Evolutionary conservation across 2,329 filamentous ascomycete genomes (phyloP), one percentile per base, ranked within the genome.

Genomic region (Truncatella angustata): DNA sequence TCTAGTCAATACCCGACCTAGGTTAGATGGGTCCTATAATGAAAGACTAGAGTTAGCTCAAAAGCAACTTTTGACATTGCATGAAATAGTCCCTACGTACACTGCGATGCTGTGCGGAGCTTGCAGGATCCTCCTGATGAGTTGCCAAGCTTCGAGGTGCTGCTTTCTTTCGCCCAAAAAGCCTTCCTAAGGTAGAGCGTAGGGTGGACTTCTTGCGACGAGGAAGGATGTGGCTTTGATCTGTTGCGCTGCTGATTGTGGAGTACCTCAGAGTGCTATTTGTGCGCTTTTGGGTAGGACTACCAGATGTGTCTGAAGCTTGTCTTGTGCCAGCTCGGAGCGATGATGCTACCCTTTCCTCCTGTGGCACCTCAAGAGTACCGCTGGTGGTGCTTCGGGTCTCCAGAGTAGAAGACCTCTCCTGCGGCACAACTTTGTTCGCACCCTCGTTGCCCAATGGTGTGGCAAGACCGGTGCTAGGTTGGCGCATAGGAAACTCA

Each of bases 111-210:
- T 77, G 72, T 34, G 64, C 56, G 43, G 61, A 57, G 32, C 63
- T 59, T 49, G 63, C 21, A 54, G 59, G 53, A 52, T 60, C 51
- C 61, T 62, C 43, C 61, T 58, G 23, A 4, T 60, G 65, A 24
- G 64, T 60, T 23, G 62, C 64, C 11, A 63, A 56, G 28, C 59
- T 57, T 14, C 58, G 54, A 42, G 20, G 67, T 64, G 51, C n/a
- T n/a, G n/a, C 68, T 70, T 79, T 81, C 56, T 75, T 81, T 54
- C 80, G 77, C 12, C 81, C 78, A 63, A 87, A 85, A 9, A 87
- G 66, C 56, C 74, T 81, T 45, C 79, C 76, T 42, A 86, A 63
- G 0, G 81, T 80, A 16, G 74, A 73, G 49, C 78, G 78, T 47
- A 87, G 65, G 0, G 77, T 79, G 1, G 82, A 84, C 63, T 80